Evolutionary conservation across 176 grass and related monocot genomes (phyloP).

Genomic region (Sorghum bicolor): DNA sequence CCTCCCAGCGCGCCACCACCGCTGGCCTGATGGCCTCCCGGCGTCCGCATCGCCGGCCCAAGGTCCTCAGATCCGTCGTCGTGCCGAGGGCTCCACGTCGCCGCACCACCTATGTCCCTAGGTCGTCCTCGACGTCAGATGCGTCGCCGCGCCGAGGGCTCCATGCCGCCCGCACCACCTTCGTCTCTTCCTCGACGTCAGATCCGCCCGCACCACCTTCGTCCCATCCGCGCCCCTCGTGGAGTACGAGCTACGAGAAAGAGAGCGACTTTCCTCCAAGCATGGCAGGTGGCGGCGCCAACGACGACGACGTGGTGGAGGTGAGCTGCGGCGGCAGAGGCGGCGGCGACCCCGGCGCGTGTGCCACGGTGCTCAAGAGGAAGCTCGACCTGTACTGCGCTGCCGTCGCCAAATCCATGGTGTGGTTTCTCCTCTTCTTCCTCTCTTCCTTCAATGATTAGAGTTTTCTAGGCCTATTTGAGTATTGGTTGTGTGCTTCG

Average conservation of each 20-base stretch:
- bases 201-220: too few species aligned
- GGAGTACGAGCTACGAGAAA: conserved; percentile 1
- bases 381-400: conserved; percentile 80
- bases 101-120: too few species aligned
- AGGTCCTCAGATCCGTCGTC: too few species aligned
- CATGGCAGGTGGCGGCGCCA: conserved; percentile 24
- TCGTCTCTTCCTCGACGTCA: too few species aligned
- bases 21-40: too few species aligned
- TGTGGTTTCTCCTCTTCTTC: conserved; percentile 7
- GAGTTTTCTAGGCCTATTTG: neutral
- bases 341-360: conserved; percentile 40
- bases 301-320: conserved; percentile 44
- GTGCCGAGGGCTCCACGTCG: too few species aligned
- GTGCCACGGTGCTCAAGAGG: conserved; percentile 62
- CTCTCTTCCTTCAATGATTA: neutral
- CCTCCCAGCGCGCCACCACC: too few species aligned
- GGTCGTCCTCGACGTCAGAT: too few species aligned
- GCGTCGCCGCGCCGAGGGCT: too few species aligned
- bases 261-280: neutral
- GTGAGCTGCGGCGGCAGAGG: conserved; percentile 25
- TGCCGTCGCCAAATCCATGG: conserved; percentile 75
- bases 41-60: too few species aligned
- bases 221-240: neutral
- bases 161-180: too few species aligned
- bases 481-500: neutral